These are phyloP conservation scores for Chlamydomonas sphaeroides DNA, from an alignment of 139 green algal species.

Conservation along the genomic window DNA sequence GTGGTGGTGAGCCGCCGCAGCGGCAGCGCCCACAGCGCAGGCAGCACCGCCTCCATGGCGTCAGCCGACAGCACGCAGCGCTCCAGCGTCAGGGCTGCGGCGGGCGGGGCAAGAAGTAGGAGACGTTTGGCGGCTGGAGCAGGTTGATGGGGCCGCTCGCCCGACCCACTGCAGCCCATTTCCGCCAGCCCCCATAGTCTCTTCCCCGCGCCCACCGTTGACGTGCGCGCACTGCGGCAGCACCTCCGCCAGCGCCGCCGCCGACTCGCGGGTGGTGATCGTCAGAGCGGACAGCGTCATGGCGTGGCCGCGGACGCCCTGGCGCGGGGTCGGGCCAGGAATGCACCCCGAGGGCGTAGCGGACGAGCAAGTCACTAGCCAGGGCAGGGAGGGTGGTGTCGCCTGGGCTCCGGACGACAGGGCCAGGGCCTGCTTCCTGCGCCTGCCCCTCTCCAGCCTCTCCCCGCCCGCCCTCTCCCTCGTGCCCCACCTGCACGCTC, in stretches of 20 bases:
- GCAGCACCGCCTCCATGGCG: conserved; percentile 3
- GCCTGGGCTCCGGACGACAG: too few relatives aligned
- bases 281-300: conserved; percentile 14
- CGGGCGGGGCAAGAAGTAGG: too few relatives aligned
- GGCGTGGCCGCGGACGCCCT: background rate
- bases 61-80: conserved; percentile 18
- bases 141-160: too few relatives aligned
- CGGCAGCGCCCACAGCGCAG: conserved; percentile 18
- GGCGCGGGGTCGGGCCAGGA: background rate
- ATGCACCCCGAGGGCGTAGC: background rate
- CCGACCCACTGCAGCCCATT: too few relatives aligned
- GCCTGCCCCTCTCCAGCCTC: too few relatives aligned
- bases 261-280: conserved; percentile 15
- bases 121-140: too few relatives aligned
- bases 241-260: conserved; percentile 32
- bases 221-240: conserved; percentile 16
- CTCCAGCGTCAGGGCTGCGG: conserved; percentile 20
- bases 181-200: background rate
- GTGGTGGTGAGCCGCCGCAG: background rate
- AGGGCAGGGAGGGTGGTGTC: too few relatives aligned
- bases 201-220: background rate
- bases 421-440: too few relatives aligned
- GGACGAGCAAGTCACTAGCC: background rate
- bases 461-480: background rate
- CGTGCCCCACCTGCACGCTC: background rate